phyloP scores from a whole-genome alignment of 495 filamentous ascomycete genomes.

The Polyplosphaeria fusca region DNA sequence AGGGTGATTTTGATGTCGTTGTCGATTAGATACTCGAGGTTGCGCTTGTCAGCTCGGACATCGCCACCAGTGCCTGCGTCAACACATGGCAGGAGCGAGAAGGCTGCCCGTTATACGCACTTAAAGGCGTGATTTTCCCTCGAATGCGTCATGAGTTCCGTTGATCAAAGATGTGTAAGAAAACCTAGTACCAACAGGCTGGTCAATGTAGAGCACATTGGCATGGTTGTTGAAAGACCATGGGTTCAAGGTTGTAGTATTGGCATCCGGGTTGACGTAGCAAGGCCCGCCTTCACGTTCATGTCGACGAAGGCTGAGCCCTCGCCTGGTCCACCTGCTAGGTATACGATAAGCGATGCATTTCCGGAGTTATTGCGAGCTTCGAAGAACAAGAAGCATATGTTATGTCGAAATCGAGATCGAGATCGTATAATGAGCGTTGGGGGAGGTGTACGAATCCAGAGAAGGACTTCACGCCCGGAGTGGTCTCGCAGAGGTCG shows the following conservation, averaged over 20 bases:
- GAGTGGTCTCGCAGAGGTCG: neutral
- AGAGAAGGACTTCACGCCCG: neutral
- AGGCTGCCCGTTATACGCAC: slow-evolving; percentile 14
- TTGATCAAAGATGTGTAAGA: slow-evolving; percentile 44
- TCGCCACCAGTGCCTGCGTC: neutral
- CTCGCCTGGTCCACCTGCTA: slow-evolving; percentile 9
- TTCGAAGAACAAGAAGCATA: slow-evolving; percentile 42
- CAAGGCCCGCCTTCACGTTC: slow-evolving; percentile 3
- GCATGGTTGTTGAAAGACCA: slow-evolving; percentile 3
- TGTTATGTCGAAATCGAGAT: neutral
- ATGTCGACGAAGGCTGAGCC: slow-evolving; percentile 24
- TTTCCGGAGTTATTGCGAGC: slow-evolving; percentile 38
- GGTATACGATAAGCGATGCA: slow-evolving; percentile 45
- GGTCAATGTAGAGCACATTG: slow-evolving; percentile 41
- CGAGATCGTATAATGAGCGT: neutral
- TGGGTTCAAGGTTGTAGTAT: slow-evolving; percentile 26
- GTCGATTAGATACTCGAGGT: neutral
- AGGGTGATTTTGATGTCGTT: slow-evolving; percentile 1
- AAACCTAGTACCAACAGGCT: neutral
- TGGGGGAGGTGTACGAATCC: neutral
- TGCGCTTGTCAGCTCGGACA: neutral
- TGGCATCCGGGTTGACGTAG: slow-evolving; percentile 47
- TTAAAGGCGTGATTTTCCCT: neutral
- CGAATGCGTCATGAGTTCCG: slow-evolving; percentile 38
- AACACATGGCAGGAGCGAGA: neutral